A percentile compares a stretch with the other conserved stretches of the same genome.
Evolutionary conservation across 2,329 filamentous ascomycete species (phyloP).

Genomic region (Aspergillus pseudoterreus): DNA sequence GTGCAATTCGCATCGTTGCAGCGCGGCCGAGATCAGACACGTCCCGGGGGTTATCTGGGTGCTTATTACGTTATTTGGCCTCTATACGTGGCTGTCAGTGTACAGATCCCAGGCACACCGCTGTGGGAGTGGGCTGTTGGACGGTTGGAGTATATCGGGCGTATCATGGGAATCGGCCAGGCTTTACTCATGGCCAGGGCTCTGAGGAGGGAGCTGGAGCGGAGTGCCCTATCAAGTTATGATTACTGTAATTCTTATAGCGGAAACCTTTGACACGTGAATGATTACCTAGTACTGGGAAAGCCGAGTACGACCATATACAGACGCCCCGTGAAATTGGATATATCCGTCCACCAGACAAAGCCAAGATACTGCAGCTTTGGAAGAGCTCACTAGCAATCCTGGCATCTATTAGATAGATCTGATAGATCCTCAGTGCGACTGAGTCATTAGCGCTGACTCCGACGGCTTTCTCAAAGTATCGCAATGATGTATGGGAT

Average conservation of each 20-base stretch:
- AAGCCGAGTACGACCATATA: too few species aligned
- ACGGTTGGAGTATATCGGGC: constrained; percentile 1
- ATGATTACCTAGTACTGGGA: too few species aligned
- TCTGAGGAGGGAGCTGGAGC: background rate
- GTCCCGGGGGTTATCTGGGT: background rate
- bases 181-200: constrained; percentile 6
- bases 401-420: too few species aligned
- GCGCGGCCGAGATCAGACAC: background rate
- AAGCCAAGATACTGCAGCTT: too few species aligned
- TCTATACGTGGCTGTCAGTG: constrained; percentile 3
- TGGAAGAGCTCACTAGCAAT: too few species aligned
- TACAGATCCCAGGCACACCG: background rate
- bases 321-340: too few species aligned
- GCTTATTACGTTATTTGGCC: constrained; percentile 7
- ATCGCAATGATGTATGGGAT: too few species aligned
- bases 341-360: too few species aligned
- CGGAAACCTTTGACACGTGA: background rate
- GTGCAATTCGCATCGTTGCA: background rate
- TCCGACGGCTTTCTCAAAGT: too few species aligned
- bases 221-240: constrained; percentile 1
- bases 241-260: constrained; percentile 7
- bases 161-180: constrained; percentile 7
- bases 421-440: too few species aligned
- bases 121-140: constrained; percentile 1
- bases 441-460: too few species aligned